Evolutionary conservation across 2,329 filamentous ascomycete genomes (phyloP), one percentile per base, ranked within the genome.

Genomic region (Rhynchosporium secalis): DNA sequence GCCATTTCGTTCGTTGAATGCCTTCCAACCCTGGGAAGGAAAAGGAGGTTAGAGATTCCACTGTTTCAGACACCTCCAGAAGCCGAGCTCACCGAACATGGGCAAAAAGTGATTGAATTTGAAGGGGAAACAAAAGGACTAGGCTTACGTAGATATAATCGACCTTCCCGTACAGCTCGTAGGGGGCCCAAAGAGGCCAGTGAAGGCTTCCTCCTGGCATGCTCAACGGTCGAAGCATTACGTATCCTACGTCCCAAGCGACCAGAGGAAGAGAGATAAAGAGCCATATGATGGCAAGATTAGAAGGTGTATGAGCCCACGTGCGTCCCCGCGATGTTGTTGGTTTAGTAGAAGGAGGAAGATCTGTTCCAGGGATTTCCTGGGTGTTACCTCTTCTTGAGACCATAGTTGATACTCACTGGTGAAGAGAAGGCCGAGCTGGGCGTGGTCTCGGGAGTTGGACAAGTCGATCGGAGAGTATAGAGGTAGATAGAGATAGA

Each of bases 141-240:
- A 7, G 15, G 20, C 43, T 46, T 46, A 46, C 43, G 70, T 91
- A 91, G 15, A 89, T 79, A 67, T 88, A 80, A 68, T 91, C 88
- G 49, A 90, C 78, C 2, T 74, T 78, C 1, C 83, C 86, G 70
- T 91, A 90, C 0, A 89, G 78, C 65, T 83, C 85, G 71, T 90
- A 90, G 0, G 86, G 86, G 7, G 76, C 79, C 83, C 84, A 91
- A 56, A 90, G 70, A 0, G 85, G 84, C 57, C 78, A 81, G 69
- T 89, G 86, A 13, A 85, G 75, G 13, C 74, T 77, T 4, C 87
- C 86, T 36, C 86, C 86, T 0, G 85, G 83, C 86, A 90, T 89
- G 58, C 80, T 86, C 73, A 87, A 80, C 13, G 88, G 88, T 52
- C 88, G 86, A 43, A 88, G 75, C 55, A 90, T 74, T 12, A 89